Evolutionary conservation across 2,329 filamentous ascomycete genomes (phyloP).

Genomic region (Metarhizium humberi): DNA sequence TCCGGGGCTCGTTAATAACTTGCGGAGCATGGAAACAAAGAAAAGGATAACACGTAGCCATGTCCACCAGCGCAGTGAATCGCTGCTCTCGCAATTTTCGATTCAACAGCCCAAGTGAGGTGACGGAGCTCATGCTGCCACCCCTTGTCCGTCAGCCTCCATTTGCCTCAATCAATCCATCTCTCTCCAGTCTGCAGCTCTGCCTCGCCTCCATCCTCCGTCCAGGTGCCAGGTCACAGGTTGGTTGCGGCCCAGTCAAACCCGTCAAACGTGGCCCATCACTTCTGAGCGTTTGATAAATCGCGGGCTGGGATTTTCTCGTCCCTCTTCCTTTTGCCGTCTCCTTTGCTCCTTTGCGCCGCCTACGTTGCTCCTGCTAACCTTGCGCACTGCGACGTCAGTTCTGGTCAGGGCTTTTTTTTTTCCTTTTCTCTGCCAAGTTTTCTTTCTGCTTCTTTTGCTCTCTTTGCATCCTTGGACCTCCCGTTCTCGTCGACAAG

Average conservation of each 20-base stretch:
- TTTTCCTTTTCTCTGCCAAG: neutral
- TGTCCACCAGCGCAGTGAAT: neutral
- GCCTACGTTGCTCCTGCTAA: neutral
- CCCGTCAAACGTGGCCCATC: neutral
- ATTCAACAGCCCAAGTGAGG: neutral
- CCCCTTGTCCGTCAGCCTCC: neutral
- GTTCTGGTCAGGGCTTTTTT: neutral
- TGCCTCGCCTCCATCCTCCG: neutral
- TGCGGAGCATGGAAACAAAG: neutral
- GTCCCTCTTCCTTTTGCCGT: neutral
- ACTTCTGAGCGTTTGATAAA: slow-evolving; percentile 19
- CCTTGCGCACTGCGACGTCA: neutral
- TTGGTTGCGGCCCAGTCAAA: neutral
- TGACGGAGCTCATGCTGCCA: neutral
- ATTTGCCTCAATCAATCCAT: neutral
- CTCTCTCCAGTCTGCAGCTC: neutral
- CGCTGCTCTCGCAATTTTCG: neutral
- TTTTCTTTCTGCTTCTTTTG: neutral
- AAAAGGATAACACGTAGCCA: neutral
- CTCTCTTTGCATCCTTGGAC: neutral
- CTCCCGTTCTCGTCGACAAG: neutral
- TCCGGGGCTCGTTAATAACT: neutral
- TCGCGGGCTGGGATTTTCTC: slow-evolving; percentile 13
- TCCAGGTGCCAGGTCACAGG: neutral
- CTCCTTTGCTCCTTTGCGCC: neutral